A percentile compares a stretch with the other conserved stretches of the same genome.
Evolutionary conservation across 805 yeast genomes (phyloP).

Genomic region (Novakomyces olei): DNA sequence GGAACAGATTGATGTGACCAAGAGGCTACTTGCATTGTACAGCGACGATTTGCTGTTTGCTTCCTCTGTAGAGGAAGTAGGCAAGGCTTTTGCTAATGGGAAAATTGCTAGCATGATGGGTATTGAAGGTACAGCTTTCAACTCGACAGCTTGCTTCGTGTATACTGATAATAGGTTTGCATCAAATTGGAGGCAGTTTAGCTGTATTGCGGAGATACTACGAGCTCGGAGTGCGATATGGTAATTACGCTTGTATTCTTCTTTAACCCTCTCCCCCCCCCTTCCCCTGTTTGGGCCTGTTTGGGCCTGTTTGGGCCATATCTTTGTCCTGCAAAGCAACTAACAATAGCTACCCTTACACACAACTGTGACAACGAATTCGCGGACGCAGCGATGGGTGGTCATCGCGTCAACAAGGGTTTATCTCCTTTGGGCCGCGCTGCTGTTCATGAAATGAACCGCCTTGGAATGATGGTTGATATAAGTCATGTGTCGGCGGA

Average conservation of each 20-base stretch:
- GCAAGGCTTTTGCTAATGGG: slow-evolving; percentile 1
- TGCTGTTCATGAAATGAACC: slow-evolving; percentile 27
- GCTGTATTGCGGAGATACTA: slow-evolving; percentile 28
- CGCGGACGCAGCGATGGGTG: slow-evolving; percentile 32
- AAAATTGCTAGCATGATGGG: slow-evolving; percentile 27
- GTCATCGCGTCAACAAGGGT: slow-evolving; percentile 26
- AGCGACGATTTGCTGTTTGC: neutral
- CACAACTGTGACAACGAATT: slow-evolving; percentile 37
- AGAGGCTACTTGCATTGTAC: neutral
- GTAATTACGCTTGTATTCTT: too few species aligned
- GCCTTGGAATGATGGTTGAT: slow-evolving; percentile 33
- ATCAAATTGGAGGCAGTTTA: slow-evolving; percentile 28
- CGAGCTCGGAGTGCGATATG: slow-evolving; percentile 31
- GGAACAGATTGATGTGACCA: slow-evolving; percentile 2
- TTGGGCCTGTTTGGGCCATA: too few species aligned
- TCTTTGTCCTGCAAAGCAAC: too few species aligned
- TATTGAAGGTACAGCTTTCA: too few species aligned
- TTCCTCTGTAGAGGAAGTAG: slow-evolving; percentile 1
- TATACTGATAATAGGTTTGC: too few species aligned
- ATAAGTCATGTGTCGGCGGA: slow-evolving; percentile 27
- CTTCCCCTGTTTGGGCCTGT: too few species aligned
- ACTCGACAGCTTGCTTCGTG: too few species aligned
- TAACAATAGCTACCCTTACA: slow-evolving; percentile 30
- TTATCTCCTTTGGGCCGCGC: slow-evolving; percentile 21
- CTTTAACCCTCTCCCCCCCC: too few species aligned